Evolutionary conservation across 371 early-diverging fungal genomes (phyloP), one percentile per base, ranked within the genome.

Genomic region (Coemansia sp.): DNA sequence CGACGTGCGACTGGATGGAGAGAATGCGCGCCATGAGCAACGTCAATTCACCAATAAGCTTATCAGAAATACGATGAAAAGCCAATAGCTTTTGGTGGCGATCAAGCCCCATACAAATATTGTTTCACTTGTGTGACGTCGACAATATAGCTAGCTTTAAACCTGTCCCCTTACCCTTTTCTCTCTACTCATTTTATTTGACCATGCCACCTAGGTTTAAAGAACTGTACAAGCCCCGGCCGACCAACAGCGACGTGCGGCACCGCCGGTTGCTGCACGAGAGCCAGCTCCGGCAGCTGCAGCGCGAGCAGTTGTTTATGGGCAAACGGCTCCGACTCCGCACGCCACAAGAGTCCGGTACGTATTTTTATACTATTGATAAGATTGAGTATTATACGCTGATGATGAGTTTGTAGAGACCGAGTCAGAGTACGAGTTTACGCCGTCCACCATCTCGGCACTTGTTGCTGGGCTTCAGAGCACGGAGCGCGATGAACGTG

Each of bases 1-100:
- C 94, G 64, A 92, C 94, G 74, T 95, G 96, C 2, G 92, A 92
- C 77, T 95, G 95, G 63, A 95, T 89, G 47, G 92, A 91, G 26
- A 95, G 84, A 10, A 94, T 92, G 52, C 93, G 84, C 18, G 77
- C 58, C 45, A 34, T 61, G 34, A 10, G 34, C 34, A 8, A 10
- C 34, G 34, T 34, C 34, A 34, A 34, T 34, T 34, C 34, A 24
- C 24, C 24, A 34, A 8, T 8, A 34, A 10, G 34, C 7, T 34
- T 34, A 34, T 34, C 34, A 34, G 8, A 34, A 34, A 34, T 34
- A 34, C 6, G 34, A 7, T 31, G 34, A 6, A 31, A 31, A 31
- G 34, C 34, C 34, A 31, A 31, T 31, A 31, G 34, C 8, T 31
- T 31, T 31, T 31, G 34, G 34, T 31, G 34, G 34, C 34, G 8